These are phyloP conservation scores for Trichoderma semiorbis DNA, from an alignment of 2,329 filamentous ascomycete species.

Conservation along the genomic window DNA sequence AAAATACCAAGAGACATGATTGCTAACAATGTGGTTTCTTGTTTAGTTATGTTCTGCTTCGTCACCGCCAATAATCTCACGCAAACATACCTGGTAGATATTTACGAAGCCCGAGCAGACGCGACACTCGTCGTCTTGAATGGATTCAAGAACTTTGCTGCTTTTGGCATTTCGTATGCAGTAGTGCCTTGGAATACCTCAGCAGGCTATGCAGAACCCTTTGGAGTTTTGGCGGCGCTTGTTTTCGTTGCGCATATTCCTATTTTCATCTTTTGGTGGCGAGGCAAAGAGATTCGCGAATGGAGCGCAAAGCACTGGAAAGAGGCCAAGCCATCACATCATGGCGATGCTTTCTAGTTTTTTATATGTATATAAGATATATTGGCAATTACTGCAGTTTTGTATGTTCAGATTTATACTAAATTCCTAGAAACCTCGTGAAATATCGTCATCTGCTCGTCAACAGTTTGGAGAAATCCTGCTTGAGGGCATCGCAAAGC, in stretches of 20 bases:
- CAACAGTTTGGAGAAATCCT: background rate
- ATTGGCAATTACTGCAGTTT: background rate
- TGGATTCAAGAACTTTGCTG: conserved; percentile 11
- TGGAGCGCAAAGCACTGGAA: background rate
- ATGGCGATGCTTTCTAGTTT: conserved; percentile 2
- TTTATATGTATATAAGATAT: background rate
- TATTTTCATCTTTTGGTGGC: conserved; percentile 5
- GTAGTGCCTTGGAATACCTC: conserved; percentile 6
- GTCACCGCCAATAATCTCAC: conserved; percentile 3
- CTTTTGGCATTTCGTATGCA: background rate
- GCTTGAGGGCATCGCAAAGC: background rate
- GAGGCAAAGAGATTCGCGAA: conserved; percentile 7
- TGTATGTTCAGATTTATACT: background rate
- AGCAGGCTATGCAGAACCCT: background rate
- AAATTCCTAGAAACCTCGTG: background rate
- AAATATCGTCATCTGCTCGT: background rate
- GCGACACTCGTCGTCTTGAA: conserved; percentile 5
- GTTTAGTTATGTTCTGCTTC: background rate
- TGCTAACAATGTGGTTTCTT: background rate
- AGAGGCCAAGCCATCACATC: background rate
- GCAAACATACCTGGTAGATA: conserved; percentile 1
- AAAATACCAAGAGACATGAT: background rate
- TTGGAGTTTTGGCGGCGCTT: background rate
- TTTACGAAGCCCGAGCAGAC: conserved; percentile 3
- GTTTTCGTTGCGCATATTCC: conserved; percentile 1